These are phyloP conservation scores for Magnaporthiopsis incrustans DNA, from an alignment of 2,329 filamentous ascomycete genomes.

Conservation along the genomic window DNA sequence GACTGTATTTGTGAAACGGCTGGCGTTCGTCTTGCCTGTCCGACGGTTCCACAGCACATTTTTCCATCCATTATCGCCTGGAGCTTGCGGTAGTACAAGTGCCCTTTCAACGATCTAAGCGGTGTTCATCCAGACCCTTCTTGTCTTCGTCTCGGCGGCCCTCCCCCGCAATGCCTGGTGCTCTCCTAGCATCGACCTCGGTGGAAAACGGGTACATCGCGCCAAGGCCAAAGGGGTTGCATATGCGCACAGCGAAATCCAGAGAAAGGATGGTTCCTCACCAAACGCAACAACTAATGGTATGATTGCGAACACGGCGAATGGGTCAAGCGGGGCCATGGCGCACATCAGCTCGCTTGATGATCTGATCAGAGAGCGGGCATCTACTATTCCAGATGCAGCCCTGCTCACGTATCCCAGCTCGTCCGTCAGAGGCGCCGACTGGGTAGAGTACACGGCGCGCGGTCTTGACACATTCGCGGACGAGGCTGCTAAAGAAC, in stretches of 20 bases:
- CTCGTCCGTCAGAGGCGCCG: background rate
- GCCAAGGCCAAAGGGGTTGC: background rate
- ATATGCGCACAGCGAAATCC: background rate
- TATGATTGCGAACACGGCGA: background rate
- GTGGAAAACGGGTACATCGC: background rate
- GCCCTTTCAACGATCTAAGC: no score
- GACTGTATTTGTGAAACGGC: background rate
- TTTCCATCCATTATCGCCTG: background rate
- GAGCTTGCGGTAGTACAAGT: background rate
- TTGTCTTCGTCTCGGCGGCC: no score
- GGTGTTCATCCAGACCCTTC: background rate
- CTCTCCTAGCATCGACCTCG: background rate
- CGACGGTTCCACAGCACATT: background rate
- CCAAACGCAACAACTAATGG: background rate
- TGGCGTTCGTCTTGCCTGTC: background rate
- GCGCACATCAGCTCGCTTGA: conserved; percentile 3
- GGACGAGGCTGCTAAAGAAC: conserved; percentile 6
- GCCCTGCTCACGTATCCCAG: conserved; percentile 5
- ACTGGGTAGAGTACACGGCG: conserved; percentile 7
- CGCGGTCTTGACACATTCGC: conserved; percentile 4
- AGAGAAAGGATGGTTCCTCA: background rate
- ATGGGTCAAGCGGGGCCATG: background rate
- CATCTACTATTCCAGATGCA: conserved; percentile 2
- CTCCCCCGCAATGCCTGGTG: background rate
- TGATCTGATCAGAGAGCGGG: conserved; percentile 5